Conservation (phyloP, 768 basidiomycete genomes). For the Strobilomyces dryophilus region DNA sequence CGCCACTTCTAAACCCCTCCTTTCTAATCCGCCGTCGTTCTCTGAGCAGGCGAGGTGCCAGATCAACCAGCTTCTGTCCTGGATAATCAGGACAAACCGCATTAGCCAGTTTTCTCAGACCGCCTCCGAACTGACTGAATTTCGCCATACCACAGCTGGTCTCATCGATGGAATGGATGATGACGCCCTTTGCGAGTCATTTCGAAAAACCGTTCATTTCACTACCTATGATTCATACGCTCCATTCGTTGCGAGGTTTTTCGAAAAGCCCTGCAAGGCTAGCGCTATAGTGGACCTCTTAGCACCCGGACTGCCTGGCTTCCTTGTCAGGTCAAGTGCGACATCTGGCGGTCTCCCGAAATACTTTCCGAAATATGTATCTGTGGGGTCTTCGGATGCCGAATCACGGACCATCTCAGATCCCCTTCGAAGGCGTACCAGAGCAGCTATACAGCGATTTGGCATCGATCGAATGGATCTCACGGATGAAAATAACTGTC, state of each 20-base stretch:
- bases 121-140: neutral
- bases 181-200: slow-evolving; percentile 2
- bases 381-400: neutral
- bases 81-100: neutral
- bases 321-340: slow-evolving; percentile 1
- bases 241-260: slow-evolving; percentile 9
- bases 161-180: neutral
- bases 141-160: neutral
- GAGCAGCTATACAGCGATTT: neutral
- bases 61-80: neutral
- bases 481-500: neutral
- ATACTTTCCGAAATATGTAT: slow-evolving; percentile 5
- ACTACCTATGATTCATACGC: slow-evolving; percentile 15
- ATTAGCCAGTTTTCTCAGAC: neutral
- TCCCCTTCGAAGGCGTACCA: slow-evolving; percentile 1
- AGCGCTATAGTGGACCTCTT: slow-evolving; percentile 3
- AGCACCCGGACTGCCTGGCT: slow-evolving; percentile 17
- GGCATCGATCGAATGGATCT: neutral
- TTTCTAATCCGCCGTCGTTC: no score
- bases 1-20: no score
- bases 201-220: neutral
- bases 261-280: slow-evolving; percentile 1
- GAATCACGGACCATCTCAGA: neutral
- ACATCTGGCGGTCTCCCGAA: neutral
- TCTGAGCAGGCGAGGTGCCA: no score